A percentile compares a stretch with the other conserved stretches of the same genome.
Evolutionary conservation across 495 filamentous ascomycete genomes (phyloP).

Genomic region (Aspergillus avenaceus): DNA sequence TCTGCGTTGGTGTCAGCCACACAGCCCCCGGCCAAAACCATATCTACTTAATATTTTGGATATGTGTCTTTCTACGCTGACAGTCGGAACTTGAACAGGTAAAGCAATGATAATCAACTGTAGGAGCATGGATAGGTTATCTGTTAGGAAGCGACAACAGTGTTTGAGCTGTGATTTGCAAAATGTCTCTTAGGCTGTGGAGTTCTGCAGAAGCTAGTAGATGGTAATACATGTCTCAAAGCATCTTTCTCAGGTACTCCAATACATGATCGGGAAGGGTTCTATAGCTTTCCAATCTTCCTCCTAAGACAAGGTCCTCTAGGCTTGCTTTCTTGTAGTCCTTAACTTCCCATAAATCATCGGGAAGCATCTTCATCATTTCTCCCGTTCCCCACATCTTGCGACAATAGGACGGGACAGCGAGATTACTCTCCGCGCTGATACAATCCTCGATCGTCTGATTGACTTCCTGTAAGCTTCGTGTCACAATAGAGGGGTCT

Average conservation of each 20-base stretch:
- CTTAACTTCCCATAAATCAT: slow-evolving; percentile 7
- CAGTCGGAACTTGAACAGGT: no score
- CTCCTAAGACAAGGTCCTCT: neutral
- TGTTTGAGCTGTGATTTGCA: no score
- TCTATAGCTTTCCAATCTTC: neutral
- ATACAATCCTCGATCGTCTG: slow-evolving; percentile 5
- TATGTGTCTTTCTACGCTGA: no score
- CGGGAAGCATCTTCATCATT: slow-evolving; percentile 2
- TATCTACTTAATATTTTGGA: no score
- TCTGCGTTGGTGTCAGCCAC: slow-evolving; percentile 28
- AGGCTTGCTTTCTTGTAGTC: slow-evolving; percentile 2
- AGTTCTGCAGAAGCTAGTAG: no score
- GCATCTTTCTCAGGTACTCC: neutral
- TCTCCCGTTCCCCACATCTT: slow-evolving; percentile 17
- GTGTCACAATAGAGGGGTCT: slow-evolving; percentile 3
- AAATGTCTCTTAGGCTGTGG: no score
- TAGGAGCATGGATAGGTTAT: no score
- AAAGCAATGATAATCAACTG: no score
- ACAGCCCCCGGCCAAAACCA: slow-evolving; percentile 28
- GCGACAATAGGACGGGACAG: slow-evolving; percentile 12
- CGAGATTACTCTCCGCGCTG: neutral
- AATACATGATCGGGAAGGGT: neutral
- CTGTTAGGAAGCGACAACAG: no score
- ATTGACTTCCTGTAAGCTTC: slow-evolving; percentile 10
- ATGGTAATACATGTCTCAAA: neutral